Base-by-base conservation (phyloP, 306 rosid genomes). In the Prunus fruticosa region DNA sequence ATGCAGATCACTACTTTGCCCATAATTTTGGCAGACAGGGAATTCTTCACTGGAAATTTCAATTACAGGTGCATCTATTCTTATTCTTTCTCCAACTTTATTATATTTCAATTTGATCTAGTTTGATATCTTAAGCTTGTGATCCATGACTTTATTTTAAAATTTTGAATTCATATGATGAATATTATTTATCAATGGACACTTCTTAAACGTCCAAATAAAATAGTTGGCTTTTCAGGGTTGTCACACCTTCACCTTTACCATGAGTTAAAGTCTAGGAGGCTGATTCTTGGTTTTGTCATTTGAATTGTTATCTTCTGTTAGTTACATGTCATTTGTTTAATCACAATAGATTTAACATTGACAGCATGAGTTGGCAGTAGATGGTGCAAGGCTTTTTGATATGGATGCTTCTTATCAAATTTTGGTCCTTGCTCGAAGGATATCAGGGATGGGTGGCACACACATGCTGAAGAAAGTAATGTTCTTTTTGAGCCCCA, bases 381-480 rank as follows among this genome's bases (percentile, higher is more conserved):
- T 74, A 74, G 77, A 74, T 61, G 77, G 69, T 1, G 77, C 77
- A 74, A 11, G 69, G 51, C 46, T 45, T 41, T 74, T 74, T 61
- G 60, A 74, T 43, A 61, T 74, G 77, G 77, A 74, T 74, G 69
- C 58, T 61, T 74, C 60, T 9, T 74, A 25, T 62, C 58, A 61
- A 46, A 23, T 49, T 47, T 62, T 74, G 57, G 64, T 74, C 28
- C 77, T 74, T 61, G 77, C 67, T 72, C 67, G 76, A 45, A 72
- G 67, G 53, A 72, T 72, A 27, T 38, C 45, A 14, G 76, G 76
- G 25, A 34, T 72, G 66, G 67, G 66, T 72, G 76, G 76, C 51
- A 41, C 56, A 38, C 76, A 58, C 62, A 72, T 41, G 76, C 77
- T 74, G 23, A 62, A 74, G 54, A 74, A 58, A 46, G 77, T 61